Conservation (phyloP, 2,329 filamentous ascomycete genomes). For the Cordyceps cicadae region DNA sequence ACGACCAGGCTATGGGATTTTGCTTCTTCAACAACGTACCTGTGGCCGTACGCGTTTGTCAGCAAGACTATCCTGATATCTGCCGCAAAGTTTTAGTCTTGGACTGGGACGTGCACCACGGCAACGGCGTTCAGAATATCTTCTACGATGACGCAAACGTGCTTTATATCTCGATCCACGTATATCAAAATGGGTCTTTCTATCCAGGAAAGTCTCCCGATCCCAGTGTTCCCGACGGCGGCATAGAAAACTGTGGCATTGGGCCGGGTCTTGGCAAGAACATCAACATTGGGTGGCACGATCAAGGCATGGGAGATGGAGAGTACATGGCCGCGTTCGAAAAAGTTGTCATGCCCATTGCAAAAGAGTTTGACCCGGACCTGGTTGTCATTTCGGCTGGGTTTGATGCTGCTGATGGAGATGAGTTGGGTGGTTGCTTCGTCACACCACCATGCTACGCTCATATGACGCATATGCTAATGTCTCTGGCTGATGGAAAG, state of each 20-base stretch:
- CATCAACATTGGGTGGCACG: constrained; percentile 59
- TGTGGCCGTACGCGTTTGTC: constrained; percentile 82
- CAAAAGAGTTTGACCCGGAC: constrained; percentile 86
- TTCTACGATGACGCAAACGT: constrained; percentile 94
- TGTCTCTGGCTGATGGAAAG: constrained; percentile 85
- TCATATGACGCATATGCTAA: constrained; percentile 99
- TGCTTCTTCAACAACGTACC: constrained; percentile 98
- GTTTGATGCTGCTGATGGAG: constrained; percentile 90
- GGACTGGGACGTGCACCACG: constrained; percentile 78
- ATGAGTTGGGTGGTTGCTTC: constrained; percentile 86
- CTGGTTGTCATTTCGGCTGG: constrained; percentile 92
- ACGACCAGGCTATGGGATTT: constrained; percentile 79
- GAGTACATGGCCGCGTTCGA: constrained; percentile 97
- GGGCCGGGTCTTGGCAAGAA: constrained; percentile 51
- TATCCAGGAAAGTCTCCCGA: constrained; percentile 66
- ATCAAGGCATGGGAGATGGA: constrained; percentile 82
- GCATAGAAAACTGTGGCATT: constrained; percentile 50
- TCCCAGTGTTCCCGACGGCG: constrained; percentile 49
- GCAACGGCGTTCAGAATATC: constrained; percentile 92
- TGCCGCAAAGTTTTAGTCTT: constrained; percentile 89
- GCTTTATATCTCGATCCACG: constrained; percentile 90
- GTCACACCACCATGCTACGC: constrained; percentile 88
- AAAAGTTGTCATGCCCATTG: constrained; percentile 92
- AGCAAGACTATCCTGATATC: constrained; percentile 65
- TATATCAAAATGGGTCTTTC: constrained; percentile 74